Conservation (phyloP, 202 grass and related monocot species). For the Schoenoplectus tabernaemontani region DNA sequence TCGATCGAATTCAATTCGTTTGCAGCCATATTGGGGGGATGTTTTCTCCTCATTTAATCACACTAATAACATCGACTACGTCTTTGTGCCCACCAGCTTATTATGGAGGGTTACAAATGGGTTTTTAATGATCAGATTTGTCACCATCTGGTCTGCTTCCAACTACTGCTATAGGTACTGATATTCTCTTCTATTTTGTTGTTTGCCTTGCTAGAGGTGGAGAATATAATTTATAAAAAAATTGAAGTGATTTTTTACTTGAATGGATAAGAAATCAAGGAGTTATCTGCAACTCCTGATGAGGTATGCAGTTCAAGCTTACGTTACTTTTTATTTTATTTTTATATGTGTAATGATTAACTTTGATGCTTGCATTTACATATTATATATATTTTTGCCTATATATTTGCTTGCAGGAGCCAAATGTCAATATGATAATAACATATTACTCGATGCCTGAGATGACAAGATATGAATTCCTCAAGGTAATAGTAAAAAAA, state of each 20-base stretch:
- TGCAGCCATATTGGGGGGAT: too few relatives aligned
- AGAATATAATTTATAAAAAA: neutral
- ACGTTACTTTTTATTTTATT: too few relatives aligned
- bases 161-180: slow-evolving; percentile 98
- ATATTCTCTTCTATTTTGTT: neutral
- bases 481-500: slow-evolving; percentile 21
- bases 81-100: slow-evolving; percentile 92
- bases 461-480: slow-evolving; percentile 92
- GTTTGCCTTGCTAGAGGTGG: neutral
- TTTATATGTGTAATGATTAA: too few relatives aligned
- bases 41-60: slow-evolving; percentile 87
- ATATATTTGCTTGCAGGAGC: slow-evolving; percentile 43
- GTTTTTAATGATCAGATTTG: slow-evolving; percentile 96
- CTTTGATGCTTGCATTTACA: too few relatives aligned
- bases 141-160: slow-evolving; percentile 98
- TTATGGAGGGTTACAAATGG: slow-evolving; percentile 99
- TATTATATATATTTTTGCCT: too few relatives aligned
- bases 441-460: slow-evolving; percentile 96
- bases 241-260: neutral
- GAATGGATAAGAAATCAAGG: too few relatives aligned
- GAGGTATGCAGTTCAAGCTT: too few relatives aligned
- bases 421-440: slow-evolving; percentile 86
- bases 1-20: too few relatives aligned
- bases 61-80: slow-evolving; percentile 91
- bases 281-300: too few relatives aligned